Base-by-base conservation (phyloP, 305 asterid species). In the Nicotiana rustica region DNA sequence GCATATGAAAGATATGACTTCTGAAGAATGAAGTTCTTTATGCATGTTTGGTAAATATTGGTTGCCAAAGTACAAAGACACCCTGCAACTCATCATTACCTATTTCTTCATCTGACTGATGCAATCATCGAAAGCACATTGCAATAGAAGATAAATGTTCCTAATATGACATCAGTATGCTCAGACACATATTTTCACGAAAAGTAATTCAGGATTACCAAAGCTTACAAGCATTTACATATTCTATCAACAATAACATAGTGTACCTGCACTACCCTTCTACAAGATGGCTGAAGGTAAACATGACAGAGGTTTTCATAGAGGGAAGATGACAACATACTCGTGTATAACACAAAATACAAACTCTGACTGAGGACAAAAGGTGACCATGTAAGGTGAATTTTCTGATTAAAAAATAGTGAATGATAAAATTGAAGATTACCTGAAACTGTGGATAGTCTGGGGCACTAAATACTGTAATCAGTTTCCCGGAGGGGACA, bases 361-460 rank as follows among this genome's bases (percentile, higher is more conserved):
- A 59, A 82, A 65, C 62, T 18, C 36, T 79, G 64, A 44, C 18
- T 10, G n/a, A 25, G 47, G 8, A 4, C 67, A 21, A 21, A 31
- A 17, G 47, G 21, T 55, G 38, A 35, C 38, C 15, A 56, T 55
- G 55, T 35, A 38, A 44, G 36, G 10, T 10, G 38, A 25, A n/a
- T 41, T 41, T 8, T 41, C 49, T 8, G 49, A 41, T 8, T 41
- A 8, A 8, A 8, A 15, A 35, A 62, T 44, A 29, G 29, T 29
- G 77, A 64, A 29, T 81, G 81, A 76, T 36, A 83, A 71, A 13
- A 75, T 71, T 52, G 82, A 88, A 77, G 76, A 57, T 84, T 33
- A 96, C 99, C 97, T 93, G 99, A 85, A 96, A 94, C 78, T 96
- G 99, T 78, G 98, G 99, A 88, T 96, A 94, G 87, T 96, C 98